These are phyloP conservation scores for Pseudomonodictys pantanalensis DNA, from an alignment of 495 filamentous ascomycete genomes.

Conservation along the genomic window DNA sequence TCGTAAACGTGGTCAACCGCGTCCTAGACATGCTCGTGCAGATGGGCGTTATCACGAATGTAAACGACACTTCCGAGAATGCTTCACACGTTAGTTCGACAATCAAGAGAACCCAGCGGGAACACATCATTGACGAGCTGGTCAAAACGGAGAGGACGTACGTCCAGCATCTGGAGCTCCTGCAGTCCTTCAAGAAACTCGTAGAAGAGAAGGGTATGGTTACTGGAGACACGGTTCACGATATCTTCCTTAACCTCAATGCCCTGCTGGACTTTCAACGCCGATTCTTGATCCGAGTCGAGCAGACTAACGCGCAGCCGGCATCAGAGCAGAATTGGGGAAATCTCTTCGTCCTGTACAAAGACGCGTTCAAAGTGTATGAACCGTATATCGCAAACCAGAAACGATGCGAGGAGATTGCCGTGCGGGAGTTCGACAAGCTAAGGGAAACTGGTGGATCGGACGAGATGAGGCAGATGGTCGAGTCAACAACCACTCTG, in stretches of 20 bases:
- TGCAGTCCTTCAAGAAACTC: conserved; percentile 88
- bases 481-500: conserved; percentile 58
- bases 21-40: conserved; percentile 83
- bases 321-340: conserved; percentile 87
- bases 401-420: conserved; percentile 62
- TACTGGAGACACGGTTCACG: conserved; percentile 84
- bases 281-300: conserved; percentile 88
- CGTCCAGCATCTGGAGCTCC: conserved; percentile 93
- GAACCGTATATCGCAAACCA: conserved; percentile 97
- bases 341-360: conserved; percentile 70
- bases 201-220: conserved; percentile 84
- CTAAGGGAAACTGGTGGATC: conserved; percentile 55
- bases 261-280: conserved; percentile 91
- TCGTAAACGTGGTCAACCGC: conserved; percentile 78
- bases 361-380: conserved; percentile 82
- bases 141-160: conserved; percentile 95
- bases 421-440: conserved; percentile 61
- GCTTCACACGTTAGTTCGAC: conserved; percentile 34
- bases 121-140: conserved; percentile 85
- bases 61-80: conserved; percentile 26
- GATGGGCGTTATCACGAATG: conserved; percentile 58
- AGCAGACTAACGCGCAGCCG: conserved; percentile 84
- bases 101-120: conserved; percentile 66
- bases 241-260: conserved; percentile 95
- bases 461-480: conserved; percentile 59